Base-by-base conservation (phyloP, 768 basidiomycete genomes). In the Floccularia luteovirens region DNA sequence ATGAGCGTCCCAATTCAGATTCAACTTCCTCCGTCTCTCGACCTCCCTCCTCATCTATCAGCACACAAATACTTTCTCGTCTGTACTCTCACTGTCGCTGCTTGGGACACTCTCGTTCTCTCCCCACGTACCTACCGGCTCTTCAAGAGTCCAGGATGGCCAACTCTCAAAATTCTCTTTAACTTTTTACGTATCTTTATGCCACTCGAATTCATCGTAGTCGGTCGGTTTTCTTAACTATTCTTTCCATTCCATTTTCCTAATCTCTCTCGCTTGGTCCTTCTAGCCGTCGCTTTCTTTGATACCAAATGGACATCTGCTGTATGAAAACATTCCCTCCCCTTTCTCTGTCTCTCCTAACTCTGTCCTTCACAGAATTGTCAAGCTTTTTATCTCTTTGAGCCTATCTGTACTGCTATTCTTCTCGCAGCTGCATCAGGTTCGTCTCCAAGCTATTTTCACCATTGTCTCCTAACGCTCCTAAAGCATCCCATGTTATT, bases 11-110 rank as follows among this genome's bases (percentile, higher is more conserved):
- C 50, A 30, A n/a, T n/a, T n/a, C 16, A 48, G 13, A 45, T 57
- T 31, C 19, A 47, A 3, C 67, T 90, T 5, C 88, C 88, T 13
- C 58, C 68, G 39, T 84, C 78, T 17, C 78, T 90, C 53, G 66
- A 82, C 48, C 75, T 90, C 4, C 73, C 88, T 0, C 73, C 88
- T 1, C 88, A 87, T 56, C 70, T 90, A 24, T 77, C 74, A 22
- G 88, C 88, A 0, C 88, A 90, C 70, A 90, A 90, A 60, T 91
- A 91, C 51, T 89, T 90, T 56, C 76, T 86, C 34, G 89, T 90
- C 47, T 91, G 88, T 66, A 87, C 88, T 0, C 76, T 91, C 46
- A 91, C 88, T 39, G 85, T 91, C 41, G 83, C 87, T 0, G 88
- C 88, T 5, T 90, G 89, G 88, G 88, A 91, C 52, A 80, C 87